These are phyloP conservation scores for Coemansia sp. DNA, from an alignment of 192 early-diverging fungal species.

Conservation along the genomic window DNA sequence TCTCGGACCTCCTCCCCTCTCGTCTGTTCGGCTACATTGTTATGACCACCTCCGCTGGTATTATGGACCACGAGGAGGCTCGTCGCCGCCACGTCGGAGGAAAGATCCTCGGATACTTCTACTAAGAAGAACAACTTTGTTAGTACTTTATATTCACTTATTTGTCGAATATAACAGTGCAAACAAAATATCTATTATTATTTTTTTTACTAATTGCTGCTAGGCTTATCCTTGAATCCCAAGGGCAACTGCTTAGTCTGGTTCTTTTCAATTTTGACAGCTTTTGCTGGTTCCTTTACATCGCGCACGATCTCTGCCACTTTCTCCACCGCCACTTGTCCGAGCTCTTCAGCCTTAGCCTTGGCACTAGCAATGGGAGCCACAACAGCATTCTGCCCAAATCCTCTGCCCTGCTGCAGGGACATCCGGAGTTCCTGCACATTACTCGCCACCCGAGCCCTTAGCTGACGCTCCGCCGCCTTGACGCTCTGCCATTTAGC, in stretches of 20 bases:
- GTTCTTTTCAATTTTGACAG: neutral
- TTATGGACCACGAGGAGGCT: conserved; percentile 99
- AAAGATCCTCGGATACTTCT: conserved; percentile 96
- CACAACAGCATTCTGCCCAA: neutral
- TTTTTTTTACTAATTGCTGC: neutral
- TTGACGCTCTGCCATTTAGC: conserved; percentile 11
- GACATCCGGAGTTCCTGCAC: conserved; percentile 43
- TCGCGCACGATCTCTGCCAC: neutral
- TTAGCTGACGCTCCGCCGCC: neutral
- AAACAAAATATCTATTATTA: neutral
- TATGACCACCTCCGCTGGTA: conserved; percentile 91
- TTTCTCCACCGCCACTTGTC: neutral
- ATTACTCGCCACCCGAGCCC: neutral
- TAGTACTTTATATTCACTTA: conserved; percentile 7
- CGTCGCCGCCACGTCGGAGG: conserved; percentile 97
- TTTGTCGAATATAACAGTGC: conserved; percentile 7
- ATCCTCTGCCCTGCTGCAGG: conserved; percentile 39
- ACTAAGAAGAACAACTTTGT: conserved; percentile 55
- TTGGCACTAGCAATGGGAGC: conserved; percentile 8
- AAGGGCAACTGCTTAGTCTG: conserved; percentile 24
- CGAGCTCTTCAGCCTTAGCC: neutral
- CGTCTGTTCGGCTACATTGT: conserved; percentile 98
- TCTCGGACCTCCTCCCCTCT: conserved; percentile 94
- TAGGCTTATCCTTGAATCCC: conserved; percentile 30
- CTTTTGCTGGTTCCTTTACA: neutral